These are phyloP conservation scores for Skeletonema marinoi DNA, from an alignment of 108 stramenopile species.

Conservation along the genomic window DNA sequence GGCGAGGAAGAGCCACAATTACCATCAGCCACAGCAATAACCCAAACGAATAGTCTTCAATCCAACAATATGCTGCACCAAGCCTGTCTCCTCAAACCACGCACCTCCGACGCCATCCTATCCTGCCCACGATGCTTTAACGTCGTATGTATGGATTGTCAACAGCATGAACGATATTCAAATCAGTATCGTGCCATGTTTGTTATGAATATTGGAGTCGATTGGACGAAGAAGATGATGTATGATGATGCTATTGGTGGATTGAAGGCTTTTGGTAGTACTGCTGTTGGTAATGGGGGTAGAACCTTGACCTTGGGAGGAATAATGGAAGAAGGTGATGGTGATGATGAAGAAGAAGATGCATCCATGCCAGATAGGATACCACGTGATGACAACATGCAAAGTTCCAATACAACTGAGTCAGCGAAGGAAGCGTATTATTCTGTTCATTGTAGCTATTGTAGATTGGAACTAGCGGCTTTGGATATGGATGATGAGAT, in stretches of 20 bases:
- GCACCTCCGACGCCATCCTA: slow-evolving; percentile 72
- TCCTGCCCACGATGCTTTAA: slow-evolving; percentile 87
- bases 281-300: neutral
- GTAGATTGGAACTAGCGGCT: slow-evolving; percentile 78
- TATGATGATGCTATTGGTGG: slow-evolving; percentile 58
- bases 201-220: slow-evolving; percentile 87
- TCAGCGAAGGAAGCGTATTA: slow-evolving; percentile 53
- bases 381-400: slow-evolving; percentile 15
- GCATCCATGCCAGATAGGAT: slow-evolving; percentile 20
- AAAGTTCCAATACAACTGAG: neutral
- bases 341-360: slow-evolving; percentile 57
- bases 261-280: slow-evolving; percentile 30
- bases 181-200: slow-evolving; percentile 93
- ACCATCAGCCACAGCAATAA: neutral
- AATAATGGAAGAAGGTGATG: slow-evolving; percentile 38
- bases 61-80: slow-evolving; percentile 15
- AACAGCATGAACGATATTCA: slow-evolving; percentile 72
- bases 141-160: slow-evolving; percentile 91
- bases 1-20: neutral
- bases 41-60: neutral
- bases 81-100: slow-evolving; percentile 60
- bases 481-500: slow-evolving; percentile 87
- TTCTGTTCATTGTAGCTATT: slow-evolving; percentile 74
- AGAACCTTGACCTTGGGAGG: slow-evolving; percentile 5
- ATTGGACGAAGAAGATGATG: slow-evolving; percentile 62